A percentile compares a stretch with the other conserved stretches of the same genome.
phyloP scores from a whole-genome alignment of 495 filamentous ascomycete species.

The Neurospora pannonica region DNA sequence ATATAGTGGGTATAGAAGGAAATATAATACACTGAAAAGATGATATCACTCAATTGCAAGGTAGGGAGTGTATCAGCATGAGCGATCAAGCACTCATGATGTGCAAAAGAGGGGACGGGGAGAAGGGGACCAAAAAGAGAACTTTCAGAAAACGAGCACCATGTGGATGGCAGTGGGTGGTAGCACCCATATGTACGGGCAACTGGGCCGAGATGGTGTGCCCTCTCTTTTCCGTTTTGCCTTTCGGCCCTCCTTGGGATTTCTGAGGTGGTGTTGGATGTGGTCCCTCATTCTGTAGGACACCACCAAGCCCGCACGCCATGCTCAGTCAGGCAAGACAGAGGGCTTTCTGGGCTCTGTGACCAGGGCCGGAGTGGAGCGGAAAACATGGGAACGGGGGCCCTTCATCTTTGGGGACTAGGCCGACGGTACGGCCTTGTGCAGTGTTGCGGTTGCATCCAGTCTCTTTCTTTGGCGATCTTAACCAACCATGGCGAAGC shows the following conservation, averaged over 20 bases:
- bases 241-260: neutral
- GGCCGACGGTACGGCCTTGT: constrained; percentile 3
- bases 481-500: neutral
- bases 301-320: neutral
- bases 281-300: neutral
- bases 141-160: neutral
- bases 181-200: constrained; percentile 10
- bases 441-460: constrained; percentile 10
- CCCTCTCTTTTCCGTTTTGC: constrained; percentile 1
- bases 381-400: constrained; percentile 7
- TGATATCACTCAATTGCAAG: neutral
- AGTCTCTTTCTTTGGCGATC: neutral
- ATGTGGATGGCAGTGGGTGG: constrained; percentile 4
- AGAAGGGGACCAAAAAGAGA: neutral
- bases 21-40: neutral
- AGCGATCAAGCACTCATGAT: neutral
- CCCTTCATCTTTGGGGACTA: constrained; percentile 5
- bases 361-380: constrained; percentile 1
- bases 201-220: constrained; percentile 8
- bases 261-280: neutral
- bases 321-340: constrained; percentile 4
- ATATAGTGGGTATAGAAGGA: neutral
- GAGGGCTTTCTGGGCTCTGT: neutral
- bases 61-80: neutral
- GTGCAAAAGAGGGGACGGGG: neutral